Evolutionary conservation across 2,329 filamentous ascomycete species (phyloP), one percentile per base, ranked within the genome.

Genomic region (Colletotrichum tanaceti): DNA sequence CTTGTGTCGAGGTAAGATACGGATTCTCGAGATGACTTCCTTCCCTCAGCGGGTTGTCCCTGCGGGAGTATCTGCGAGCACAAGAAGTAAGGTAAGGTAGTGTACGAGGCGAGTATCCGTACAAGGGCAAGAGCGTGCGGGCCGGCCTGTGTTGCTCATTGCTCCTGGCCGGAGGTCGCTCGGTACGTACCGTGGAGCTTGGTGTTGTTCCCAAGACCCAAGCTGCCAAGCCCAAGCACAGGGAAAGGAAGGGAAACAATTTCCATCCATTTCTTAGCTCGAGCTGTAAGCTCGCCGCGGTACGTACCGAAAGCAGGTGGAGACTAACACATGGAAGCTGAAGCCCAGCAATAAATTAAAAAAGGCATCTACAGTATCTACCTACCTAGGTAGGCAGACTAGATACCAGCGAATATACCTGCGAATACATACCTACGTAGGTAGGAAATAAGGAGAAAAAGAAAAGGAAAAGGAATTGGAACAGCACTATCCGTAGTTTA

Each of bases 271-370:
- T 35, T 55, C 49, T 57, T 57, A 22, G 52, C 18, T 22, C 32
- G 24, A 43, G 47, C 14, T 58, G 18, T 28, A 44, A n/a, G n/a
- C n/a, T n/a, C n/a, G n/a, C n/a, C n/a, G 50, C 39, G 28, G 62
- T 65, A 65, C 24, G 54, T 65, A 65, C 39, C 55, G n/a, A 32
- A 44, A 3, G 1, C 18, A 18, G 47, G 58, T 55, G 58, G 58
- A n/a, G 63, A 55, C 57, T 22, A 35, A 65, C 41, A 14, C 10
- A 10, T 14, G 22, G 41, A 58, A 22, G 24, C 22, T 20, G n/a
- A n/a, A n/a, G n/a, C n/a, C n/a, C 11, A 46, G 16, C 10, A 41
- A 20, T 46, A 4, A 49, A 47, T 47, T 28, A 59, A 2, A 16
- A 50, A 28, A 28, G 5, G 5, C 28, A 28, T 28, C 28, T 28